Percentiles rank a stretch among this genome's conserved stretches.
phyloP scores from a whole-genome alignment of 2,329 filamentous ascomycete genomes.

The Orbilia quercus region DNA sequence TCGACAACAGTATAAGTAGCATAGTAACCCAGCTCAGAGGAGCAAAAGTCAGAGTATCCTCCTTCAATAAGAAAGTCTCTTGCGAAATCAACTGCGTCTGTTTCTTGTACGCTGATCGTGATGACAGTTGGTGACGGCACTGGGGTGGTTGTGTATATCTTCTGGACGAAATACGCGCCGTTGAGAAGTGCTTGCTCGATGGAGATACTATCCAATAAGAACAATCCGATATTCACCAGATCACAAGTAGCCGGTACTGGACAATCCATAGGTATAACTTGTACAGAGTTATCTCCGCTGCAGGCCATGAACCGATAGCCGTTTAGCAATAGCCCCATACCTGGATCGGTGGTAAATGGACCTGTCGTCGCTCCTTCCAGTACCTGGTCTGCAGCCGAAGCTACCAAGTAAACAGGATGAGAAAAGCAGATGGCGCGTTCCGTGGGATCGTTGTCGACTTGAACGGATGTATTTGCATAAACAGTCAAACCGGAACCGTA shows the following conservation, averaged over 20 bases:
- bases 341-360: constrained; percentile 39
- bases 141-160: not conserved
- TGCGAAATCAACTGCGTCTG: constrained; percentile 20
- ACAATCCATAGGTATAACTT: constrained; percentile 10
- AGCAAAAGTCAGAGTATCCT: constrained; percentile 42
- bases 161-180: constrained; percentile 5
- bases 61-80: constrained; percentile 32
- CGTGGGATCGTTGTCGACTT: constrained; percentile 1
- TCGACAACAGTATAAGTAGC: constrained; percentile 21
- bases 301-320: constrained; percentile 16
- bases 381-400: not conserved
- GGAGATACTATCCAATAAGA: constrained; percentile 8
- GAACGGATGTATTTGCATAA: constrained; percentile 42
- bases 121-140: not conserved
- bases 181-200: constrained; percentile 40
- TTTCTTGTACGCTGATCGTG: constrained; percentile 15
- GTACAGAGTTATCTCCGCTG: not conserved
- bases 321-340: constrained; percentile 17
- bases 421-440: constrained; percentile 27
- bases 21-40: constrained; percentile 39
- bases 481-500: constrained; percentile 20
- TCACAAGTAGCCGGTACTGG: constrained; percentile 13
- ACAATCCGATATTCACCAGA: constrained; percentile 16
- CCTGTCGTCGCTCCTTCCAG: constrained; percentile 26
- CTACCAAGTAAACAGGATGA: constrained; percentile 10